Percentiles rank a stretch among this genome's conserved stretches.
phyloP scores from a whole-genome alignment of 257 asterid species.

The Salvia miltiorrhiza region DNA sequence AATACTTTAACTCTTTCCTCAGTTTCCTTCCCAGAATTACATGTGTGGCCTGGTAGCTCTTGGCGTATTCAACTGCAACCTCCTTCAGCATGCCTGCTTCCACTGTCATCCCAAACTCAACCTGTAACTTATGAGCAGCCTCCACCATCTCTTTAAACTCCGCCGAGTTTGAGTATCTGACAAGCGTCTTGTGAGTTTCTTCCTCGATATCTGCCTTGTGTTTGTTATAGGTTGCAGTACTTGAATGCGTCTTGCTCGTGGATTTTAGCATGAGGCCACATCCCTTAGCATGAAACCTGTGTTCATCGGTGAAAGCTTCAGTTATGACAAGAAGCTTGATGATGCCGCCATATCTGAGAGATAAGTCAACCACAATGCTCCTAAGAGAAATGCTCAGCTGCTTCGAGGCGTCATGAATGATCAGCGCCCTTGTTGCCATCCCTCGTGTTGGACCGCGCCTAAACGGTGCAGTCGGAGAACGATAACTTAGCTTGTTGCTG shows the following conservation, averaged over 20 bases:
- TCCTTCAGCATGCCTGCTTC: constrained; percentile 46
- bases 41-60: constrained; percentile 37
- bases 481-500: too few species aligned
- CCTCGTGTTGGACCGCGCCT: too few species aligned
- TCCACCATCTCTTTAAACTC: constrained; percentile 26
- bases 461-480: too few species aligned
- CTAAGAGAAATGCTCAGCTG: constrained; percentile 22
- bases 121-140: constrained; percentile 36
- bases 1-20: constrained; percentile 36
- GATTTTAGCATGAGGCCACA: constrained; percentile 16
- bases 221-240: constrained; percentile 36
- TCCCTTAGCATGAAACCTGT: not conserved
- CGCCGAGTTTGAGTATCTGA: constrained; percentile 19
- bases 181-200: constrained; percentile 23
- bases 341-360: constrained; percentile 31
- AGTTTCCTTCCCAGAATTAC: constrained; percentile 45
- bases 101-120: constrained; percentile 44
- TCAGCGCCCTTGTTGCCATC: constrained; percentile 35
- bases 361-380: constrained; percentile 19
- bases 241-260: constrained; percentile 43
- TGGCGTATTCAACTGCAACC: constrained; percentile 36
- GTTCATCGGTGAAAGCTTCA: constrained; percentile 27
- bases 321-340: constrained; percentile 38
- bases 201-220: constrained; percentile 32
- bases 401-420: constrained; percentile 49